Conservation (phyloP, 2,329 filamentous ascomycete genomes). For the Ophiostoma novo-ulmi region DNA sequence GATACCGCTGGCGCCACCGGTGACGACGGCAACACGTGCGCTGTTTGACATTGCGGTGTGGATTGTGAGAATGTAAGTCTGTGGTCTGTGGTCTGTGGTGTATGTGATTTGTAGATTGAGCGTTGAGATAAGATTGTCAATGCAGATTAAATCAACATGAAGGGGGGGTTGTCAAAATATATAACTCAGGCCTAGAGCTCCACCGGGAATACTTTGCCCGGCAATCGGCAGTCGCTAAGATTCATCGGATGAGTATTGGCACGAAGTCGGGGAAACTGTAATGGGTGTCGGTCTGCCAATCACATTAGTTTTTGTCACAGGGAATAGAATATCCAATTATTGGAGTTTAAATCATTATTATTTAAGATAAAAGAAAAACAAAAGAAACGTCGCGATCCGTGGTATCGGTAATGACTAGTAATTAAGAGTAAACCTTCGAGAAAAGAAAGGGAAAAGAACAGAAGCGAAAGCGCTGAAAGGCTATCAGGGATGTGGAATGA, state of each 20-base stretch:
- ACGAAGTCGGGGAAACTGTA: background rate
- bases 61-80: background rate
- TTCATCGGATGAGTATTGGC: background rate
- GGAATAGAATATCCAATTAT: background rate
- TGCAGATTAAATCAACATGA: background rate
- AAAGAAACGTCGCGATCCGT: background rate
- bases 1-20: constrained; percentile 37
- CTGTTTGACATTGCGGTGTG: constrained; percentile 14
- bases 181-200: background rate
- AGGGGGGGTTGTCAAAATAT: background rate
- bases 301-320: background rate
- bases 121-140: background rate
- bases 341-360: background rate
- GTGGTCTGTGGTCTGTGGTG: background rate
- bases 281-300: background rate
- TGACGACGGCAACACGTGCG: constrained; percentile 32
- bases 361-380: background rate
- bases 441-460: background rate
- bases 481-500: no score
- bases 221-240: constrained; percentile 4
- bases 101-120: background rate
- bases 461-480: background rate
- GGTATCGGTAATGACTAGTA: background rate
- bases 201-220: background rate
- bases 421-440: background rate